Evolutionary conservation across 306 rosid species (phyloP), one percentile per base, ranked within the genome.

Genomic region (Glycine latifolia): DNA sequence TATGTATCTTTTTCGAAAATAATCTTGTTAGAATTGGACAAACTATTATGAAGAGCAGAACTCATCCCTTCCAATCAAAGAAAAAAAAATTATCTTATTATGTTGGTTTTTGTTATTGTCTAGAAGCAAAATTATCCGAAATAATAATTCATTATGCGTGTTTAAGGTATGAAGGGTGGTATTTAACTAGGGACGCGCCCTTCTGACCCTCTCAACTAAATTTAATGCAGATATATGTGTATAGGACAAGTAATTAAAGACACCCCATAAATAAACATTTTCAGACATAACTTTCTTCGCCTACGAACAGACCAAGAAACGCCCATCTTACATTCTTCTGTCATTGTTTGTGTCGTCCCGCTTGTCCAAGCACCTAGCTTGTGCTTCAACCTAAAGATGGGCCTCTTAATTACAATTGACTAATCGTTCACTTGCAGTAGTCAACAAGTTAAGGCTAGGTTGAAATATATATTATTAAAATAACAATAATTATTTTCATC

Each of bases 291-390:
- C 49, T 82, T 78, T 85, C 81, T 78, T 82, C 82, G 69, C 86
- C 89, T 16, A 75, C 82, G 85, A 81, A 79, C 74, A 44, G 17
- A 85, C 84, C 84, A 78, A 89, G 77, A 70, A 77, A 76, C n/a
- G 3, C 33, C 46, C 61, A 41, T 81, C 71, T 83, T 69, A 74
- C 68, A 17, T 65, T 83, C 58, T 15, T 59, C 66, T 54, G 10
- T 61, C 82, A 71, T 89, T 82, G 90, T 82, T 89, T 78, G 7
- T 20, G 20, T 20, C 20, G 20, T 20, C 20, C 20, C 20, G 20
- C 20, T 20, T 63, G 76, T 75, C 31, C 75, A 12, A 59, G 66
- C 85, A 33, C 20, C 20, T 10, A 26, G 20, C 20, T 20, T 20
- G 20, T 20, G 12, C 63, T 17, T 58, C 63, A 60, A 60, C 86